Evolutionary conservation across 202 grass and related monocot genomes (phyloP).

Genomic region (Saccharum hybrid): DNA sequence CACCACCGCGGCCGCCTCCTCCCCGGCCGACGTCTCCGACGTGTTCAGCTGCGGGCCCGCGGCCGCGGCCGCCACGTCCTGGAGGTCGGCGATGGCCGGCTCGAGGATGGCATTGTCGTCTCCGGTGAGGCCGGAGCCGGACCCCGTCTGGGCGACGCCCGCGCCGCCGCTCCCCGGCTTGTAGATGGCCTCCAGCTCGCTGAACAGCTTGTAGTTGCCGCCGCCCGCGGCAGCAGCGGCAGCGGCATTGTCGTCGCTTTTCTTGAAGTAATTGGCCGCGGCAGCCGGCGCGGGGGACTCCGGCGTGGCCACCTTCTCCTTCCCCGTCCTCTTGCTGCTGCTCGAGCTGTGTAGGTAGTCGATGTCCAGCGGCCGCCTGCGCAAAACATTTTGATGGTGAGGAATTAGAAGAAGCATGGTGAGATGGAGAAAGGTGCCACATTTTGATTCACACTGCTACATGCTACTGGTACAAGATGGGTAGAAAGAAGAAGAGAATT

Average conservation of each 20-base stretch:
- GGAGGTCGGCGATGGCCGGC: constrained; percentile 32
- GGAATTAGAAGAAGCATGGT: not conserved
- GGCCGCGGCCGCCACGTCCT: constrained; percentile 1
- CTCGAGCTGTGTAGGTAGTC: constrained; percentile 79
- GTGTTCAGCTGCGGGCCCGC: constrained; percentile 38
- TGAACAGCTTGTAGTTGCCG: constrained; percentile 96
- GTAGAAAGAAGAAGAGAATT: not conserved
- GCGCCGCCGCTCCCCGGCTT: constrained; percentile 69
- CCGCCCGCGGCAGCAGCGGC: not conserved
- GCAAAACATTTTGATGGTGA: no score
- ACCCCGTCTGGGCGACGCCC: constrained; percentile 67
- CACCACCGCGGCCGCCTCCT: constrained; percentile 63
- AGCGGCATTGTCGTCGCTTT: constrained; percentile 38
- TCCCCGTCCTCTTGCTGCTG: constrained; percentile 76
- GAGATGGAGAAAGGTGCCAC: not conserved
- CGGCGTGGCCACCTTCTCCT: constrained; percentile 62
- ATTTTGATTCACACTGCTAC: not conserved
- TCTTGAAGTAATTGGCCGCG: constrained; percentile 62
- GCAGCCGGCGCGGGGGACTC: constrained; percentile 38
- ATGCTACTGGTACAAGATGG: not conserved
- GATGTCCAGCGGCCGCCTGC: constrained; percentile 93
- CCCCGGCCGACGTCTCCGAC: constrained; percentile 78
- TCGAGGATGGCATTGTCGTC: constrained; percentile 73
- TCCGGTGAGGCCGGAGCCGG: constrained; percentile 81
- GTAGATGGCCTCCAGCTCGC: constrained; percentile 96